phyloP scores from a whole-genome alignment of 2,329 filamentous ascomycete species.

The Cryphonectria radicalis region DNA sequence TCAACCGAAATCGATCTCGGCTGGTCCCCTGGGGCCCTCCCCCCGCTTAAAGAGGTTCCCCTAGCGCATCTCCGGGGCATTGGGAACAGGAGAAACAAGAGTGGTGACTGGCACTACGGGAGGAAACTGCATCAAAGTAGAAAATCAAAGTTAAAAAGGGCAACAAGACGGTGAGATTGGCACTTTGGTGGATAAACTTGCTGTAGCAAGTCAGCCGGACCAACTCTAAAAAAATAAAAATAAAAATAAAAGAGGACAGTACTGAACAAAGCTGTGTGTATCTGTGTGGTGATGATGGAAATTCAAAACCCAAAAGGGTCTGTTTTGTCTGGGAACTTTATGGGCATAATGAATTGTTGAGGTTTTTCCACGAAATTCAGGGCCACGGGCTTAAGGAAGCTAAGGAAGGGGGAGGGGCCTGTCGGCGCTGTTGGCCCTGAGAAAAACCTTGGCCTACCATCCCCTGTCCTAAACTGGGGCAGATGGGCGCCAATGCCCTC shows the following conservation, averaged over 20 bases:
- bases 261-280: background rate
- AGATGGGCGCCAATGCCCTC: background rate
- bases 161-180: background rate
- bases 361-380: conserved; percentile 4
- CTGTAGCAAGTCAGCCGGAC: background rate
- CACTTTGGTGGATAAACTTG: too few species aligned
- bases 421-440: background rate
- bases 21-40: background rate
- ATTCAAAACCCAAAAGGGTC: background rate
- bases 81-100: background rate
- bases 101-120: background rate
- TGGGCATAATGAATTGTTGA: conserved; percentile 28
- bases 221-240: too few species aligned
- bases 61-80: background rate
- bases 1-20: conserved; percentile 12
- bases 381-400: background rate
- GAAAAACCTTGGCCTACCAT: background rate
- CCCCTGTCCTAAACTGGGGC: background rate
- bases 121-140: background rate
- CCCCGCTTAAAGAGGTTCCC: background rate
- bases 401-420: background rate
- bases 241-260: background rate
- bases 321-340: background rate
- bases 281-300: background rate
- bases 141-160: background rate